Conservation (phyloP, 805 yeast genomes). For the Myxozyma sirexii region DNA sequence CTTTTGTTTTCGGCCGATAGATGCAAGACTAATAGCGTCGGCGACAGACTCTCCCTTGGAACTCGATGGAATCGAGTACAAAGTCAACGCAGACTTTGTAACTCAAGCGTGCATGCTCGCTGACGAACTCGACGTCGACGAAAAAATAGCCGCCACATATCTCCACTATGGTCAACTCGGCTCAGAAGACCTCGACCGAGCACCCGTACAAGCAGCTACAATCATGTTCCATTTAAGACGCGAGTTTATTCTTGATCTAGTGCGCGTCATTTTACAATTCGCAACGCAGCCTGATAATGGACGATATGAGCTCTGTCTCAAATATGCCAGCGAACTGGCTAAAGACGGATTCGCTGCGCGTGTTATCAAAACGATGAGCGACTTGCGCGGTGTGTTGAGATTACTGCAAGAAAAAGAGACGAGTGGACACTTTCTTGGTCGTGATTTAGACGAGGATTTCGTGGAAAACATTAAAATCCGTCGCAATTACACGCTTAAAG, state of each 20-base stretch:
- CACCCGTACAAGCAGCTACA: constrained; percentile 52
- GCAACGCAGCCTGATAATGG: neutral
- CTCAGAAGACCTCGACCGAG: constrained; percentile 45
- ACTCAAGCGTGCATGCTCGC: constrained; percentile 59
- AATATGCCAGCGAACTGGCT: constrained; percentile 15
- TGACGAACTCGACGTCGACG: constrained; percentile 75
- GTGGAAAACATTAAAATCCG: constrained; percentile 57
- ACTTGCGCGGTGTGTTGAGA: constrained; percentile 59
- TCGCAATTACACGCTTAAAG: constrained; percentile 61
- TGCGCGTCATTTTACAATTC: constrained; percentile 30
- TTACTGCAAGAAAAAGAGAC: constrained; percentile 55
- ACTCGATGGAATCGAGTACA: constrained; percentile 58
- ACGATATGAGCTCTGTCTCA: constrained; percentile 23
- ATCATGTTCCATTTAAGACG: constrained; percentile 69
- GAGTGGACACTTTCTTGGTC: constrained; percentile 56
- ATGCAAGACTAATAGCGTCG: constrained; percentile 37
- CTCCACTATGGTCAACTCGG: constrained; percentile 52
- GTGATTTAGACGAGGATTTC: constrained; percentile 48
- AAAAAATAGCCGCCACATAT: constrained; percentile 70
- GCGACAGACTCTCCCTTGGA: constrained; percentile 43
- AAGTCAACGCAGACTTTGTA: constrained; percentile 67
- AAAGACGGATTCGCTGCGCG: constrained; percentile 44
- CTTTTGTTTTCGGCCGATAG: neutral
- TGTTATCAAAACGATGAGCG: constrained; percentile 57
- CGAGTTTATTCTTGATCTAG: constrained; percentile 66